Evolutionary conservation across 352 stramenopile species (phyloP).

Genomic region (Pythium oligandrum): DNA sequence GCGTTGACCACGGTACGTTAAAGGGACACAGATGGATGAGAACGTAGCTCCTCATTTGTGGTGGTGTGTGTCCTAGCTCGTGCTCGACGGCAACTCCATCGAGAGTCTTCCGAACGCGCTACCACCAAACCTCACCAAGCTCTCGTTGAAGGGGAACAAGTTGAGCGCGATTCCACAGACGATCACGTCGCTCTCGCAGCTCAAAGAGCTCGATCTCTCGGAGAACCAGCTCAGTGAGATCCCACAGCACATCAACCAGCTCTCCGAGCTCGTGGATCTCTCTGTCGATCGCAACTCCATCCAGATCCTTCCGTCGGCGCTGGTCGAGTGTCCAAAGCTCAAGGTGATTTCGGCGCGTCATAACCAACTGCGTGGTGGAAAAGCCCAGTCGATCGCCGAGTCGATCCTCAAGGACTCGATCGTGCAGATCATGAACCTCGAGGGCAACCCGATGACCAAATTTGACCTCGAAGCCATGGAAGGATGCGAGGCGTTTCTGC

Average conservation of each 20-base stretch:
- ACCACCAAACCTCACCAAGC: slow-evolving; percentile 68
- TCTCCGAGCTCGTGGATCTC: slow-evolving; percentile 60
- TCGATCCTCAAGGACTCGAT: slow-evolving; percentile 49
- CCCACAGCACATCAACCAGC: slow-evolving; percentile 33
- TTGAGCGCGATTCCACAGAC: slow-evolving; percentile 35
- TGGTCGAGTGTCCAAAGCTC: slow-evolving; percentile 62
- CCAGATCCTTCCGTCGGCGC: slow-evolving; percentile 28
- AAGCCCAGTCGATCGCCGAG: slow-evolving; percentile 42
- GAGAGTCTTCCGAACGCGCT: slow-evolving; percentile 43
- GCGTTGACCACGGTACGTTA: slow-evolving; percentile 57
- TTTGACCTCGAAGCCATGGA: slow-evolving; percentile 74
- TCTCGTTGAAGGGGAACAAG: slow-evolving; percentile 66
- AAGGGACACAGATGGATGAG: background rate
- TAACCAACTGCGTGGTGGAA: slow-evolving; percentile 37
- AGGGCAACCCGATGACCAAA: slow-evolving; percentile 79
- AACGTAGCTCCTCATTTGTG: background rate
- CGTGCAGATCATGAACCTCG: slow-evolving; percentile 80
- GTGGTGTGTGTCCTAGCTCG: slow-evolving; percentile 30
- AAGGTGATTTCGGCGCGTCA: slow-evolving; percentile 62
- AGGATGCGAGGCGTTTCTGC: slow-evolving; percentile 67
- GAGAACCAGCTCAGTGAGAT: slow-evolving; percentile 50
- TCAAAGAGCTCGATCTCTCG: slow-evolving; percentile 70
- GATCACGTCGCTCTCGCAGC: slow-evolving; percentile 37
- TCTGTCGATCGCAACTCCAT: slow-evolving; percentile 63
- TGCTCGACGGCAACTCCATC: slow-evolving; percentile 72